Conservation (phyloP, 2,329 filamentous ascomycete genomes). For the Monilinia fructicola region DNA sequence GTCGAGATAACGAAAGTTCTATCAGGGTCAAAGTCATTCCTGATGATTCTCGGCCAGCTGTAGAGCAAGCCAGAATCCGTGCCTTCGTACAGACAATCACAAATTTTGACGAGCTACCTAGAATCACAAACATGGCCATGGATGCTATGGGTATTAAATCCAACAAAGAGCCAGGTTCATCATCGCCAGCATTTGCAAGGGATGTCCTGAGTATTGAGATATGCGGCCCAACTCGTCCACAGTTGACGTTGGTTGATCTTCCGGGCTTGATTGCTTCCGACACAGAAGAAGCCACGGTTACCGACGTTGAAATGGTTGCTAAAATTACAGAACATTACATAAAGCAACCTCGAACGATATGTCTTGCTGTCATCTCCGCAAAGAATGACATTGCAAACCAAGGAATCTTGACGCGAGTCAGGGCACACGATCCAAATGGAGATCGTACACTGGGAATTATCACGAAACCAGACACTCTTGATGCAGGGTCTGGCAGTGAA, state of each 20-base stretch:
- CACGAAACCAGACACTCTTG: constrained; percentile 48
- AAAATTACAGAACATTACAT: constrained; percentile 45
- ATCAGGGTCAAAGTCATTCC: constrained; percentile 57
- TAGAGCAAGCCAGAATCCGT: constrained; percentile 49
- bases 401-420: constrained; percentile 43
- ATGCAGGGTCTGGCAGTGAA: constrained; percentile 42
- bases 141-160: constrained; percentile 32
- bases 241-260: constrained; percentile 41
- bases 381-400: constrained; percentile 47
- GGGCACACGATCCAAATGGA: constrained; percentile 41
- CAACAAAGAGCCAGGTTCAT: background rate
- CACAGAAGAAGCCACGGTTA: constrained; percentile 33
- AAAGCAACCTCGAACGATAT: constrained; percentile 45
- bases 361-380: constrained; percentile 48
- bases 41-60: constrained; percentile 48
- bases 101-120: constrained; percentile 36
- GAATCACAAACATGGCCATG: constrained; percentile 37
- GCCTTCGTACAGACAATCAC: constrained; percentile 33
- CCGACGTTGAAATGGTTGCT: constrained; percentile 36
- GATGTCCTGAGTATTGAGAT: constrained; percentile 39
- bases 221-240: constrained; percentile 32
- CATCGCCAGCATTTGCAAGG: constrained; percentile 31
- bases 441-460: constrained; percentile 48
- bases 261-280: constrained; percentile 39
- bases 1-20: constrained; percentile 43